Percentiles rank a stretch among this genome's conserved stretches.
Conservation (phyloP, 805 yeast species). For the Myxozyma kluyveri region DNA sequence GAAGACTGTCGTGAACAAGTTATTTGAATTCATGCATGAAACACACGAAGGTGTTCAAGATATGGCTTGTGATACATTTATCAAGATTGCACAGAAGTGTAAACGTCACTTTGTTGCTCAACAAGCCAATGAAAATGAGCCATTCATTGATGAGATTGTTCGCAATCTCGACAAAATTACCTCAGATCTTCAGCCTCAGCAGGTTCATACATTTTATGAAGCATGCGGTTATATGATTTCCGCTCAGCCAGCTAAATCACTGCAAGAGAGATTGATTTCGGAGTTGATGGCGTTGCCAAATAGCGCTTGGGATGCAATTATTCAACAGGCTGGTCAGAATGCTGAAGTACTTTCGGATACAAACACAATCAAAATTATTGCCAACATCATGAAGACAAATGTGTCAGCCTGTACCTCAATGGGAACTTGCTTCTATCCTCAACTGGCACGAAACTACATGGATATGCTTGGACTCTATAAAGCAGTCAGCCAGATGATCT, state of each 20-base stretch:
- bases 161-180: slow-evolving; percentile 79
- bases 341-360: slow-evolving; percentile 63
- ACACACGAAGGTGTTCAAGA: slow-evolving; percentile 99
- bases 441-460: slow-evolving; percentile 78
- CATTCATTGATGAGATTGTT: slow-evolving; percentile 88
- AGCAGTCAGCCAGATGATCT: slow-evolving; percentile 84
- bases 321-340: slow-evolving; percentile 78
- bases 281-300: slow-evolving; percentile 91
- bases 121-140: slow-evolving; percentile 81
- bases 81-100: slow-evolving; percentile 92
- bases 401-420: slow-evolving; percentile 92
- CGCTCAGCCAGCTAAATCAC: slow-evolving; percentile 71
- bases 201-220: slow-evolving; percentile 94
- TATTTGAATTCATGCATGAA: slow-evolving; percentile 99
- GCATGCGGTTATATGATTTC: slow-evolving; percentile 93
- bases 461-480: slow-evolving; percentile 87
- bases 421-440: slow-evolving; percentile 88
- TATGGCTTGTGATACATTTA: slow-evolving; percentile 99
- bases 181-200: slow-evolving; percentile 92
- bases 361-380: slow-evolving; percentile 87
- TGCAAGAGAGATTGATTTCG: slow-evolving; percentile 66
- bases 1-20: slow-evolving; percentile 90
- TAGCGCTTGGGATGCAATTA: slow-evolving; percentile 89
- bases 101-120: slow-evolving; percentile 89
- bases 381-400: slow-evolving; percentile 91